Evolutionary conservation across 495 filamentous ascomycete genomes (phyloP).

Genomic region (Penicillium chermesinum): DNA sequence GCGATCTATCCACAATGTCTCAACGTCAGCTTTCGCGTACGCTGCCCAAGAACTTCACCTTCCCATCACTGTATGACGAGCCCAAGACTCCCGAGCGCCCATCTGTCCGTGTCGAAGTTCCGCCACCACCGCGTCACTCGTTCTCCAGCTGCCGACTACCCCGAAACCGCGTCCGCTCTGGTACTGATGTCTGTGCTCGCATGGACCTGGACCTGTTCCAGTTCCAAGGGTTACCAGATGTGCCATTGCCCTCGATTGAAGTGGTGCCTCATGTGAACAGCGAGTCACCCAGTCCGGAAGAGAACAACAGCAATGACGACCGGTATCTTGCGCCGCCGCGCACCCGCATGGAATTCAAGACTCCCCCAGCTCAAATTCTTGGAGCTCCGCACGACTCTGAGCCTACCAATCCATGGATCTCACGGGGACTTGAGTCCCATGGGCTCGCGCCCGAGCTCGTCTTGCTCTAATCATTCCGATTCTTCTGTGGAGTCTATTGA

Average conservation of each 20-base stretch:
- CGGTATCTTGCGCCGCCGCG: constrained; percentile 47
- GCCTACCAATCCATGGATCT: constrained; percentile 22
- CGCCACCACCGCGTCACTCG: constrained; percentile 48
- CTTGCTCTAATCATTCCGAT: constrained; percentile 60
- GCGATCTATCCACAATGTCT: constrained; percentile 45
- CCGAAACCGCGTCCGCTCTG: constrained; percentile 41
- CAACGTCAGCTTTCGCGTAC: constrained; percentile 55
- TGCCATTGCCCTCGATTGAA: constrained; percentile 59
- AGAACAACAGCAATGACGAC: constrained; percentile 29
- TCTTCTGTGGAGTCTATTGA: constrained; percentile 65
- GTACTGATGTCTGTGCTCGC: constrained; percentile 38
- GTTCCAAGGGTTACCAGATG: constrained; percentile 33
- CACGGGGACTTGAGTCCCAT: constrained; percentile 30
- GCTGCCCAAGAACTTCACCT: constrained; percentile 60
- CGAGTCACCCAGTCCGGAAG: constrained; percentile 14
- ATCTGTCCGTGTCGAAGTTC: constrained; percentile 35
- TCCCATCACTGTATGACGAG: constrained; percentile 49
- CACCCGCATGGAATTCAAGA: constrained; percentile 54
- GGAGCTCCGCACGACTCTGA: constrained; percentile 30
- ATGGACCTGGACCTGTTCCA: constrained; percentile 30
- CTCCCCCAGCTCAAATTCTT: constrained; percentile 55
- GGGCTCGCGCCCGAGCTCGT: constrained; percentile 50
- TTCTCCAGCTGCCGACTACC: constrained; percentile 45
- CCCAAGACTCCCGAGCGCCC: constrained; percentile 57
- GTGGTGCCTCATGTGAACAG: constrained; percentile 20